Conservation (phyloP, 1,284 basidiomycete genomes). For the Pseudozyma hubeiensis region DNA sequence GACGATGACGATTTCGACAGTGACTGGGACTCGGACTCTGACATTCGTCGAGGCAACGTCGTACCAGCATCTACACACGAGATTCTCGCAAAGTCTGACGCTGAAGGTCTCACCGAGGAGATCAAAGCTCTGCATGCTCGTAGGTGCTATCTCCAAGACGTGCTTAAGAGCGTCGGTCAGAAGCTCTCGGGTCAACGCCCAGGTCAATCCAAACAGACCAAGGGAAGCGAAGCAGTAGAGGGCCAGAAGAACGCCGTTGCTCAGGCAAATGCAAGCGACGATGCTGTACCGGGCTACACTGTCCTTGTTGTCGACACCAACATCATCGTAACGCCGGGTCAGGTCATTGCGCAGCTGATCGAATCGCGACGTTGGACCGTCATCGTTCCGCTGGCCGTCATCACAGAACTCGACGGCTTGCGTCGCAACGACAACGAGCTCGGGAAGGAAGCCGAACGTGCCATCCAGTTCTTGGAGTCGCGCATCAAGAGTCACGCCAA, state of each 20-base stretch:
- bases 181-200: constrained; percentile 63
- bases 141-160: constrained; percentile 29
- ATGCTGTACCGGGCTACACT: constrained; percentile 85
- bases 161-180: constrained; percentile 21
- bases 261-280: constrained; percentile 11
- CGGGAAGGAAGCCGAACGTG: constrained; percentile 74
- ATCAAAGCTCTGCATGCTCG: constrained; percentile 74
- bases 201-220: constrained; percentile 6
- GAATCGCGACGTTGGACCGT: constrained; percentile 87
- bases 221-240: constrained; percentile 12
- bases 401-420: constrained; percentile 95
- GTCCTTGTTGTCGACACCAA: constrained; percentile 94
- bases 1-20: constrained; percentile 45
- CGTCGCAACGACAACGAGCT: constrained; percentile 78
- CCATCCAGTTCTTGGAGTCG: constrained; percentile 80
- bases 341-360: constrained; percentile 74
- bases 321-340: constrained; percentile 75
- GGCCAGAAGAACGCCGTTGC: constrained; percentile 60
- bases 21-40: constrained; percentile 26
- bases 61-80: neutral
- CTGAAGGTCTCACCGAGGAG: constrained; percentile 31
- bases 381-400: constrained; percentile 80
- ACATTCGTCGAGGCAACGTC: neutral
- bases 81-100: neutral
- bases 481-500: constrained; percentile 79